Conservation (phyloP, 805 yeast species). For the Candida odintsovae region DNA sequence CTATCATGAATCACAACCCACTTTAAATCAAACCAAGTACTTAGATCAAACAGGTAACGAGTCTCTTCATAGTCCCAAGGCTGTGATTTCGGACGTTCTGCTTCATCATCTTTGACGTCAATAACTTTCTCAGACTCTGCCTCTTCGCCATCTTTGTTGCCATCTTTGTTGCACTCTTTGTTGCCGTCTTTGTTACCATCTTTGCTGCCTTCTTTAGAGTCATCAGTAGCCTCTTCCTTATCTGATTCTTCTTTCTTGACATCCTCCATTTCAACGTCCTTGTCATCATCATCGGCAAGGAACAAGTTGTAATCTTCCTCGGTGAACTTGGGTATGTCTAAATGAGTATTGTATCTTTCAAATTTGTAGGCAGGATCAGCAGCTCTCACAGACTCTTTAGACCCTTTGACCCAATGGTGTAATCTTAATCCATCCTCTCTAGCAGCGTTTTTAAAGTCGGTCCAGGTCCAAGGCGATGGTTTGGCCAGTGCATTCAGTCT, state of each 20-base stretch:
- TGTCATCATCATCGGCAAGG: slow-evolving; percentile 30
- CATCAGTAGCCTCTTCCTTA: not conserved
- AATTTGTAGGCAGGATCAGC: slow-evolving; percentile 51
- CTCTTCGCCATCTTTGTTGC: slow-evolving; percentile 8
- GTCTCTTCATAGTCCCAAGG: slow-evolving; percentile 80
- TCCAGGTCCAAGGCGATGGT: slow-evolving; percentile 79
- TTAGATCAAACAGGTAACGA: slow-evolving; percentile 65
- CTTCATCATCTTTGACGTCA: slow-evolving; percentile 18
- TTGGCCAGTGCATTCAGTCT: slow-evolving; percentile 53
- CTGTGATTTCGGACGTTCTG: slow-evolving; percentile 12
- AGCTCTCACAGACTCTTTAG: slow-evolving; percentile 26
- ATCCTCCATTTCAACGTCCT: not conserved
- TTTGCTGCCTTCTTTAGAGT: too few species aligned
- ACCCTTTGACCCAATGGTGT: slow-evolving; percentile 85
- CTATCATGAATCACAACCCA: slow-evolving; percentile 67
- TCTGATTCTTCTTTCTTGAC: not conserved
- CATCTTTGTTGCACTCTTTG: slow-evolving; percentile 10
- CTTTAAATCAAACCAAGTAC: slow-evolving; percentile 44
- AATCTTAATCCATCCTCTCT: slow-evolving; percentile 47
- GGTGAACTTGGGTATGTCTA: slow-evolving; percentile 65
- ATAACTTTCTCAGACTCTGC: not conserved
- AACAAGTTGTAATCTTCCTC: slow-evolving; percentile 53
- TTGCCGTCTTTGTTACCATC: not conserved
- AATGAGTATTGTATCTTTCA: slow-evolving; percentile 64
- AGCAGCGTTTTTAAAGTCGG: slow-evolving; percentile 51